Base-by-base conservation (phyloP, 2,329 filamentous ascomycete species). In the Verticillium dahliae region DNA sequence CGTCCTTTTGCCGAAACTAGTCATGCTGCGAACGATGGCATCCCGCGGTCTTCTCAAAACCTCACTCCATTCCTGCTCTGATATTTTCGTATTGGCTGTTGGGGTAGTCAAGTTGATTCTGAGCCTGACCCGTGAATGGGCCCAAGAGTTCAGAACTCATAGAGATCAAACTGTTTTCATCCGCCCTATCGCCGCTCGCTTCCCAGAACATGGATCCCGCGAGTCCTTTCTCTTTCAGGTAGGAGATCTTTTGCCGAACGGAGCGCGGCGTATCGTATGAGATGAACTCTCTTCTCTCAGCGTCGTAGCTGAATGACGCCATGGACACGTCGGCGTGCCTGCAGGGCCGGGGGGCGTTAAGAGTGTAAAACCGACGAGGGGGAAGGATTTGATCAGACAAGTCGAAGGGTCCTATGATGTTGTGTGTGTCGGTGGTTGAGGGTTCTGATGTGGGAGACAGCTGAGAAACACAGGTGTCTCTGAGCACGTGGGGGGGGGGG, bases 141-240 rank as follows among this genome's bases (percentile, higher is more conserved):
- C 77, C 77, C 11, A 81, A 73, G 4, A 68, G 72, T 6, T 71
- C 70, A 39, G 75, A 78, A 58, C 73, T 70, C 4, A 80, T 81
- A 41, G 73, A 69, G 61, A 93, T 92, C 70, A 97, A 72, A 68
- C 90, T 94, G 59, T 81, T 74, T 0, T 81, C 78, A 0, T 86
- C 87, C 2, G 75, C 71, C 70, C 87, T 88, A 72, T 97, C 94
- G 1, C 85, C 88, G 69, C 89, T 94, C 68, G 86, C 91, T 78
- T 97, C 93, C 92, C 92, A 97, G 91, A 92, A 98, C 93, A 97
- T 97, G 15, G 84, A 91, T n/a, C 94, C 94, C 1, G 92, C 93
- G 0, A 97, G 81, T 0, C 84, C 80, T 55, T 82, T 78, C 27
- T 83, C 72, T 70, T 80, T 83, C 70, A 97, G 85, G 72, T 87